phyloP scores from a whole-genome alignment of 345 rosid genomes.

The Pistacia atlantica region DNA sequence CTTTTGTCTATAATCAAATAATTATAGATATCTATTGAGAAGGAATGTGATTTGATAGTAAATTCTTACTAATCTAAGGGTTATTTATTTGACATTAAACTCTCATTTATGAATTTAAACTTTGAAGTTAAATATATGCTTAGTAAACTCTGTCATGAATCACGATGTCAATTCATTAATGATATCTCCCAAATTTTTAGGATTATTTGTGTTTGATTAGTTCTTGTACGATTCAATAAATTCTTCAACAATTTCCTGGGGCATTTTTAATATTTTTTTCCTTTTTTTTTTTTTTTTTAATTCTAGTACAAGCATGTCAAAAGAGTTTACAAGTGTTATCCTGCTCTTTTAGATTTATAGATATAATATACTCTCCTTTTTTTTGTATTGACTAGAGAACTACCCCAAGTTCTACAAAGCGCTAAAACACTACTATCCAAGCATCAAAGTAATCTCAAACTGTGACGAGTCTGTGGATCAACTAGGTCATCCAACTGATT shows the following conservation, averaged over 20 bases:
- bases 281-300: too few relatives aligned
- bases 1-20: neutral
- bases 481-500: too few relatives aligned
- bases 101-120: too few relatives aligned
- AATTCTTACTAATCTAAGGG: neutral
- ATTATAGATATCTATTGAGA: neutral
- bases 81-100: neutral
- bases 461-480: too few relatives aligned
- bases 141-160: neutral
- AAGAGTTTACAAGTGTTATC: too few relatives aligned
- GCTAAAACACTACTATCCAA: constrained; percentile 49
- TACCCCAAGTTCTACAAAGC: constrained; percentile 87
- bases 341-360: too few relatives aligned
- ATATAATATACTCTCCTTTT: too few relatives aligned
- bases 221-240: neutral
- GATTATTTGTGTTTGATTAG: neutral
- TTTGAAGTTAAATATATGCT: too few relatives aligned
- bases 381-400: constrained; percentile 56
- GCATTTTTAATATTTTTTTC: too few relatives aligned
- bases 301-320: too few relatives aligned
- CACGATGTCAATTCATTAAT: neutral
- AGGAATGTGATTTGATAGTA: neutral
- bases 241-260: too few relatives aligned
- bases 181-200: neutral
- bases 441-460: too few relatives aligned